Percentiles rank a stretch among this genome's conserved stretches.
phyloP scores from a whole-genome alignment of 2,329 filamentous ascomycete genomes.

The Fusarium sp. region DNA sequence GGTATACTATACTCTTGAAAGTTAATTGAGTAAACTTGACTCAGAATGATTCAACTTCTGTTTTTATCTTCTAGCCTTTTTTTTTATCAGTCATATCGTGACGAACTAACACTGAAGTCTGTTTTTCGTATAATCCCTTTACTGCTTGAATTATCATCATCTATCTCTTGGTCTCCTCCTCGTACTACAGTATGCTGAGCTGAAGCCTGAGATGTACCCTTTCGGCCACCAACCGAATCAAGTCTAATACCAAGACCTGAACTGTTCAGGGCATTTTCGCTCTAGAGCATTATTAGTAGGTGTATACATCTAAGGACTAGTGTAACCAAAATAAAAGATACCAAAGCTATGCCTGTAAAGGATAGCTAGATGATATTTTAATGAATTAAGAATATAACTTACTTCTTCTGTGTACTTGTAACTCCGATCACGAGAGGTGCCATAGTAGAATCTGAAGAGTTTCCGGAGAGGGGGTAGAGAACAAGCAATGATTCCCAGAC shows the following conservation, averaged over 20 bases:
- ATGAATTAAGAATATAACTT: neutral
- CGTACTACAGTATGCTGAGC: neutral
- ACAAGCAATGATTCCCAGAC: conserved; percentile 20
- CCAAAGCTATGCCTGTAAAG: accelerated
- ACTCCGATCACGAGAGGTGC: conserved; percentile 3
- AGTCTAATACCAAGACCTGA: conserved; percentile 8
- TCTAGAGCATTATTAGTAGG: neutral
- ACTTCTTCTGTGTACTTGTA: conserved; percentile 10
- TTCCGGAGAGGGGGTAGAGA: conserved; percentile 5
- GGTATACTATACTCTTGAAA: too few species aligned
- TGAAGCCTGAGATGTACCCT: neutral
- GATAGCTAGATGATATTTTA: neutral
- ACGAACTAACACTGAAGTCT: neutral
- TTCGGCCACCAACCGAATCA: conserved; percentile 1
- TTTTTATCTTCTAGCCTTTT: too few species aligned
- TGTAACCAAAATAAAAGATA: too few species aligned
- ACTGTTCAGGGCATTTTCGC: neutral
- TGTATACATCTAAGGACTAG: accelerated
- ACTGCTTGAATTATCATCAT: conserved; percentile 16
- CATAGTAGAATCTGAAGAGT: conserved; percentile 17
- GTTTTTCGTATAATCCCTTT: conserved; percentile 19
- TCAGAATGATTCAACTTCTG: too few species aligned
- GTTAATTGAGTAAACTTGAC: too few species aligned
- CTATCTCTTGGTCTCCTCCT: neutral
- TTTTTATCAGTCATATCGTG: too few species aligned